phyloP scores from a whole-genome alignment of 2,329 filamentous ascomycete species.

The Arachnopeziza araneosa region DNA sequence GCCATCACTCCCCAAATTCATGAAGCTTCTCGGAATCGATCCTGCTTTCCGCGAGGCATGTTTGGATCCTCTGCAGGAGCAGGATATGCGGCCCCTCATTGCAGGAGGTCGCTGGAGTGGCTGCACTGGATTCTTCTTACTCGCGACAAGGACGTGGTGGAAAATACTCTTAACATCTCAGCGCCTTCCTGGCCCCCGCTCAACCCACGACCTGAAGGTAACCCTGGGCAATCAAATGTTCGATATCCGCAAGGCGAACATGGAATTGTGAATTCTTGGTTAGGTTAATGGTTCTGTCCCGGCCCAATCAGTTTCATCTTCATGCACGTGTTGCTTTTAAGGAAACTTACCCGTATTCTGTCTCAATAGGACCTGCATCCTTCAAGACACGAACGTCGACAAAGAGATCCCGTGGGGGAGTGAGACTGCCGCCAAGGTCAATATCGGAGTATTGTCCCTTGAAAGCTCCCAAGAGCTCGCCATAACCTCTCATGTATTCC shows the following conservation, averaged over 20 bases:
- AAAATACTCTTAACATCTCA: background rate
- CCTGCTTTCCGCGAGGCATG: background rate
- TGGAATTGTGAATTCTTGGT: conserved; percentile 99
- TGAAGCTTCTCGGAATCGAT: background rate
- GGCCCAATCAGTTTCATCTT: conserved; percentile 10
- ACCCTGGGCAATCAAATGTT: conserved; percentile 87
- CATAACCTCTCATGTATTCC: conserved; percentile 89
- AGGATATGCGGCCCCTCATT: background rate
- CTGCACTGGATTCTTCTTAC: background rate
- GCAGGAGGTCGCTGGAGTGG: background rate
- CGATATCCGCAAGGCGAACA: conserved; percentile 91
- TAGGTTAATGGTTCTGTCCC: conserved; percentile 76
- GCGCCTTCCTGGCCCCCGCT: conserved; percentile 29
- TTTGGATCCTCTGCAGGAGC: background rate
- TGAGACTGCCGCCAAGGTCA: conserved; percentile 87
- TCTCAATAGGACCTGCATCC: conserved; percentile 97
- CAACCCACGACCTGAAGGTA: conserved; percentile 87
- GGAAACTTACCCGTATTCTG: conserved; percentile 82
- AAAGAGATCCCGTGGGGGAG: conserved; percentile 91
- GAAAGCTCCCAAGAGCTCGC: conserved; percentile 87
- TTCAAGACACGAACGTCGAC: conserved; percentile 95
- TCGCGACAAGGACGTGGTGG: background rate
- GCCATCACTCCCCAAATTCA: background rate
- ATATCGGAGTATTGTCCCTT: conserved; percentile 99
- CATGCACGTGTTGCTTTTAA: background rate